Conservation (phyloP, 345 rosid species). For the Eucalyptus leucophloia region DNA sequence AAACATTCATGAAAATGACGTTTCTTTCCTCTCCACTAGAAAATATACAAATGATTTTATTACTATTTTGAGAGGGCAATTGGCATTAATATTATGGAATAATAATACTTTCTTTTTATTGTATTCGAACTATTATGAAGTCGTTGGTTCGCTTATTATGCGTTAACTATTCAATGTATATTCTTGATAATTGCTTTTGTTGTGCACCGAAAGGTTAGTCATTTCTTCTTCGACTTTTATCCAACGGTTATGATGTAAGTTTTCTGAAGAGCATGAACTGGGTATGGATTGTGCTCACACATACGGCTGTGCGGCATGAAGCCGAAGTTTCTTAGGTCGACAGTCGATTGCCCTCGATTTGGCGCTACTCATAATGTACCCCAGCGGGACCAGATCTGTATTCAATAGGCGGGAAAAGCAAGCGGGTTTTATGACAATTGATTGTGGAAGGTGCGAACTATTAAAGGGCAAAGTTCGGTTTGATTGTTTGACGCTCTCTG, state of each 20-base stretch:
- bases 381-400: not conserved
- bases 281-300: not conserved
- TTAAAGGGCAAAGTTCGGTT: not conserved
- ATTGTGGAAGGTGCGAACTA: not conserved
- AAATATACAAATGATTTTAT: no score
- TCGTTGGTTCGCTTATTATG: no score
- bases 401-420: not conserved
- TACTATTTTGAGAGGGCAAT: no score
- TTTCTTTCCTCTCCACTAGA: no score
- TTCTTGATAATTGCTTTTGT: no score
- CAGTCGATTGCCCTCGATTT: not conserved
- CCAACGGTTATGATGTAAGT: no score
- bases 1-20: no score
- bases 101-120: no score
- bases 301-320: not conserved
- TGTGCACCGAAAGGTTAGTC: no score
- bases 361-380: not conserved
- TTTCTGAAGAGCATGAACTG: not conserved
- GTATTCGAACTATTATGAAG: no score
- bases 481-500: not conserved
- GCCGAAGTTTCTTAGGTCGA: not conserved
- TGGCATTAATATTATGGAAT: fast-evolving
- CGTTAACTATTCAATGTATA: no score
- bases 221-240: no score
- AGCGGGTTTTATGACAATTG: not conserved